Conservation (phyloP, 352 stramenopile species). For the Phytophthora fragariaefolia region DNA sequence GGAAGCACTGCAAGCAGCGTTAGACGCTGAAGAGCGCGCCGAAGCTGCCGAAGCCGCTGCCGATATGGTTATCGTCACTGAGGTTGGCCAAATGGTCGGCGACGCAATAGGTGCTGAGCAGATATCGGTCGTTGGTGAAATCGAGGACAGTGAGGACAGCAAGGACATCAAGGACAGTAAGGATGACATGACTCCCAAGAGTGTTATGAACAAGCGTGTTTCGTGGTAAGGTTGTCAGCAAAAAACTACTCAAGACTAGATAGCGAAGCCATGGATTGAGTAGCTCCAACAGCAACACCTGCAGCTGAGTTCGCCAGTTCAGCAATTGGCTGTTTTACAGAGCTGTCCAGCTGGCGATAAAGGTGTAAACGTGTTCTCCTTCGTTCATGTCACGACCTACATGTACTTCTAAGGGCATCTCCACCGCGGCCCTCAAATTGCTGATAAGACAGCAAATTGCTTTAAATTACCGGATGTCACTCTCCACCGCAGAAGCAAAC, state of each 20-base stretch:
- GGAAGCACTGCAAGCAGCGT: neutral
- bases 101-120: neutral
- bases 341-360: no score
- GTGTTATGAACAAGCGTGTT: neutral
- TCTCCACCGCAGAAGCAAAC: neutral
- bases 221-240: neutral
- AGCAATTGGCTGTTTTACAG: no score
- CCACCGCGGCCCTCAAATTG: neutral
- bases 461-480: neutral
- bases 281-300: no score
- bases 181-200: no score
- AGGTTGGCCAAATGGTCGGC: neutral
- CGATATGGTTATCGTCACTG: conserved; percentile 2
- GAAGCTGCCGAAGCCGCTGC: conserved; percentile 5
- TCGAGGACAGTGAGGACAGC: conserved; percentile 3
- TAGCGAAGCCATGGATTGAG: no score
- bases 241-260: neutral
- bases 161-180: neutral
- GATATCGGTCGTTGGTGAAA: conserved; percentile 3
- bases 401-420: no score
- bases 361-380: no score
- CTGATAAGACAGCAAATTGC: neutral
- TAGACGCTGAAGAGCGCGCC: neutral
- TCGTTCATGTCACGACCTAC: no score
- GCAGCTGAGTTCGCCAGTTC: no score